Evolutionary conservation across 768 basidiomycete species (phyloP).

Genomic region (Lyophyllum decastes): DNA sequence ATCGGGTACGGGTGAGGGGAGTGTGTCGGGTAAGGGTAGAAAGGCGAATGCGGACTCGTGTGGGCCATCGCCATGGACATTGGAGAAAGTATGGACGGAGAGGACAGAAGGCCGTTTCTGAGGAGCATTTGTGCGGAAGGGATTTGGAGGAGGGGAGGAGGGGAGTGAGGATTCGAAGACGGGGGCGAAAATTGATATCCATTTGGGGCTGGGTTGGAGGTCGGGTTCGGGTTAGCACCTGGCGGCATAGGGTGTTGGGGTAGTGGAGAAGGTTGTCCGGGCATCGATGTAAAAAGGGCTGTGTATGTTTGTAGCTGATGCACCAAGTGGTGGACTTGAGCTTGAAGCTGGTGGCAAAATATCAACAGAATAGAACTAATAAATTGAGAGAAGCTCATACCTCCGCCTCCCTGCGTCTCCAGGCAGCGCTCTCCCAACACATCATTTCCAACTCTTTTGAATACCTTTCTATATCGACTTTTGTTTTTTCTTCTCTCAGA

Average conservation of each 20-base stretch:
- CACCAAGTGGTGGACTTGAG: slow-evolving; percentile 53
- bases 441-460: slow-evolving; percentile 48
- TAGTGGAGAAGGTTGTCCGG: slow-evolving; percentile 23
- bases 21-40: slow-evolving; percentile 13
- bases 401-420: slow-evolving; percentile 53
- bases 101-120: slow-evolving; percentile 18
- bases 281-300: slow-evolving; percentile 37
- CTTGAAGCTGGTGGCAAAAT: slow-evolving; percentile 43
- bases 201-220: slow-evolving; percentile 25
- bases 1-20: slow-evolving; percentile 13
- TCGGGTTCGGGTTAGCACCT: slow-evolving; percentile 11
- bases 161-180: slow-evolving; percentile 17
- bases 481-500: slow-evolving; percentile 54
- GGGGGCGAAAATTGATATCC: slow-evolving; percentile 20
- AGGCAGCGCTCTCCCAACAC: slow-evolving; percentile 48
- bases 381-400: slow-evolving; percentile 28
- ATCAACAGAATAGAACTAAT: not conserved
- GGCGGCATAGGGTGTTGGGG: slow-evolving; percentile 17
- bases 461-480: slow-evolving; percentile 38
- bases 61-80: slow-evolving; percentile 15
- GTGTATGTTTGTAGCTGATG: slow-evolving; percentile 55
- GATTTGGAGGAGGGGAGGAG: slow-evolving; percentile 21
- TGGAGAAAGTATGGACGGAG: slow-evolving; percentile 22
- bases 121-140: slow-evolving; percentile 18
- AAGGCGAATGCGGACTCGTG: slow-evolving; percentile 12